A percentile compares a stretch with the other conserved stretches of the same genome.
Evolutionary conservation across 2,329 filamentous ascomycete species (phyloP).

Genomic region (Orbilia blumenaviensis): DNA sequence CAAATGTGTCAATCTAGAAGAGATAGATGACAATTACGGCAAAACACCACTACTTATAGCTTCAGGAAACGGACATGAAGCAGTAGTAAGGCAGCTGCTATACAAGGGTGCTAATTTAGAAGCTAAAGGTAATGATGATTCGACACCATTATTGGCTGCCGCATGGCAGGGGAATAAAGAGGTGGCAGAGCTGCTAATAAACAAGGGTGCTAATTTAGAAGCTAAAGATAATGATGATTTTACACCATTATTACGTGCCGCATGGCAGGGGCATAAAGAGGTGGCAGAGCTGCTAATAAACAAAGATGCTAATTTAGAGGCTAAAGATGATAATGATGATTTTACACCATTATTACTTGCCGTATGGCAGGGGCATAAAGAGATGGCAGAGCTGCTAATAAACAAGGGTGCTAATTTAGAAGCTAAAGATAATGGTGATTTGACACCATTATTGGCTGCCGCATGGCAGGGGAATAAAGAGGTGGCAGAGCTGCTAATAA

Average conservation of each 20-base stretch:
- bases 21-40: background rate
- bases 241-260: background rate
- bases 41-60: no score
- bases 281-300: background rate
- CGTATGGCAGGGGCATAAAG: background rate
- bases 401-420: conserved; percentile 1
- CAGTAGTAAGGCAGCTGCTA: no score
- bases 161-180: background rate
- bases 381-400: background rate
- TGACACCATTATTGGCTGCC: no score
- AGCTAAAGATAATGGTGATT: background rate
- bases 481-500: background rate
- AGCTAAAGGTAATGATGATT: background rate
- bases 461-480: background rate
- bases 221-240: background rate
- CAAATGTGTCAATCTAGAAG: no score
- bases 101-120: background rate
- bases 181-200: background rate
- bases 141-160: background rate
- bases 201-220: background rate
- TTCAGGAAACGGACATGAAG: no score
- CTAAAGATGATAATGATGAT: background rate
- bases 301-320: background rate
- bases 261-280: background rate
- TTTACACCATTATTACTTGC: background rate